phyloP scores from a whole-genome alignment of 73 alveolate species.

The Effrenium voratum region DNA sequence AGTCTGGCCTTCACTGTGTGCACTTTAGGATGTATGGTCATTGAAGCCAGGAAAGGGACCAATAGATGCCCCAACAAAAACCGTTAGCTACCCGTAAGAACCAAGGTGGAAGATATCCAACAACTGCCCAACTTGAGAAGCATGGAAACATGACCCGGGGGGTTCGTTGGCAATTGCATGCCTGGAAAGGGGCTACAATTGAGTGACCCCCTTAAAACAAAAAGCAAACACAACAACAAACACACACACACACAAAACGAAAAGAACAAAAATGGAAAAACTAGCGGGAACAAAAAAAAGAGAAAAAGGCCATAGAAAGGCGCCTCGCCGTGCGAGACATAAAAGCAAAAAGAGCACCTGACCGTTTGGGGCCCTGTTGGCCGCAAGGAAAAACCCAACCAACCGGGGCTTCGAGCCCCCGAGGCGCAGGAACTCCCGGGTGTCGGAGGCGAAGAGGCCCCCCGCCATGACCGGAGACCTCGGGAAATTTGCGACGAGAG shows the following conservation, averaged over 20 bases:
- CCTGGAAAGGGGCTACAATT: too few species aligned
- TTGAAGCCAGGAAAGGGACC: too few species aligned
- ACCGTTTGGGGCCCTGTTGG: not conserved
- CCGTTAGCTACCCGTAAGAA: too few species aligned
- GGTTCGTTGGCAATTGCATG: too few species aligned
- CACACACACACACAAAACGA: not conserved
- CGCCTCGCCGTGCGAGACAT: not conserved
- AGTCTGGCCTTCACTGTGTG: too few species aligned
- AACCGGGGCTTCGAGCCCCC: slow-evolving; percentile 11
- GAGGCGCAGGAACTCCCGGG: slow-evolving; percentile 66
- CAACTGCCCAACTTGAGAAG: too few species aligned
- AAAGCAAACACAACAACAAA: too few species aligned
- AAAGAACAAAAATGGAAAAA: not conserved
- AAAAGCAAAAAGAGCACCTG: not conserved
- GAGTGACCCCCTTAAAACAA: too few species aligned
- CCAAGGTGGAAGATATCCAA: too few species aligned
- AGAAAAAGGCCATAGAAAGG: not conserved
- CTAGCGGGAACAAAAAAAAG: not conserved
- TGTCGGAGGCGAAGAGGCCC: slow-evolving; percentile 86
- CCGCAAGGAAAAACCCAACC: not conserved
- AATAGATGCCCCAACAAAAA: too few species aligned
- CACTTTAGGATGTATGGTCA: too few species aligned
- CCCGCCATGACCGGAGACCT: slow-evolving; percentile 93
- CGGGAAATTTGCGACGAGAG: not conserved
- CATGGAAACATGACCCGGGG: too few species aligned